Percentiles rank a stretch among this genome's conserved stretches.
phyloP scores from a whole-genome alignment of 176 grass and related monocot species.

The Oryza meridionalis region DNA sequence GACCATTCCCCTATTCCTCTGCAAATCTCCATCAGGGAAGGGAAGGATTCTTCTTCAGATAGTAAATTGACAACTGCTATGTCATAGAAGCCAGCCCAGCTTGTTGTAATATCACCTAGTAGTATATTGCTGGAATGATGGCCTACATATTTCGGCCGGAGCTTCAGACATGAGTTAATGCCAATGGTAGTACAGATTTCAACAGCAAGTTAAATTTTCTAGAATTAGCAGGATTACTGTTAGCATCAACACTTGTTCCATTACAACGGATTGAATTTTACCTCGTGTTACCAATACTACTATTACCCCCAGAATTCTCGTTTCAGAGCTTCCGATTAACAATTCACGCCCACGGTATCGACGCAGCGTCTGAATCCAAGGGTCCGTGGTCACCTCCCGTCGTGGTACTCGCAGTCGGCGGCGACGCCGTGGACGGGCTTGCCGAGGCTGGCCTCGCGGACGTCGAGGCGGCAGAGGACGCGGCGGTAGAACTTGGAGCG shows the following conservation, averaged over 20 bases:
- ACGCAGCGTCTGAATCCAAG: neutral
- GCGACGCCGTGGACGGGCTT: constrained; percentile 41
- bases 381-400: constrained; percentile 46
- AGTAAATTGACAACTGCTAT: neutral
- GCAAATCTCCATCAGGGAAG: neutral
- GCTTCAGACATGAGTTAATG: neutral
- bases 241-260: neutral
- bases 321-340: neutral
- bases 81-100: neutral
- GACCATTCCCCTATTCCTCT: neutral
- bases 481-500: constrained; percentile 96
- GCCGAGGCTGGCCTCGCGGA: constrained; percentile 67
- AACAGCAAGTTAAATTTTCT: neutral
- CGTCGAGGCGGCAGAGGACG: constrained; percentile 51
- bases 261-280: neutral
- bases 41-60: neutral
- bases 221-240: neutral
- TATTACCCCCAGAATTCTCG: neutral
- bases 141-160: neutral
- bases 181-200: neutral
- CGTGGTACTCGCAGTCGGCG: constrained; percentile 66
- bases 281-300: neutral
- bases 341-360: neutral
- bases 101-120: neutral
- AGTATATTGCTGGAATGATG: neutral